Conservation (phyloP, 306 rosid genomes). For the Datisca glomerata region DNA sequence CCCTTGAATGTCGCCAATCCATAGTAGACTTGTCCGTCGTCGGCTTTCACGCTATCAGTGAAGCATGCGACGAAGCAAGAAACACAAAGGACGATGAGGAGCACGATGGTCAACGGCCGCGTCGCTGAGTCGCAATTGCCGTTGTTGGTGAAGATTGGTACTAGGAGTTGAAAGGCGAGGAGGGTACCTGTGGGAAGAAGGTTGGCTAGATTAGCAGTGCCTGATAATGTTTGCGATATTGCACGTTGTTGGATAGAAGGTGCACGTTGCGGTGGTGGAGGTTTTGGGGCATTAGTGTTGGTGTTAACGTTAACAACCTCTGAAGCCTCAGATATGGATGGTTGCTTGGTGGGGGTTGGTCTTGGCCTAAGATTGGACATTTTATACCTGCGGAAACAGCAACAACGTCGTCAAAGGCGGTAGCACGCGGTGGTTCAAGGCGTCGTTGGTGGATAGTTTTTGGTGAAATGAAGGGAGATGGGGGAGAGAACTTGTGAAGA, state of each 20-base stretch:
- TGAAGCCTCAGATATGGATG: constrained; percentile 1
- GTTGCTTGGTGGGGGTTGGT: background rate
- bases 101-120: constrained; percentile 19
- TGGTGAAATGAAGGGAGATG: too few relatives aligned
- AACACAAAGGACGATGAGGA: constrained; percentile 28
- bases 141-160: constrained; percentile 52
- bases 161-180: constrained; percentile 49
- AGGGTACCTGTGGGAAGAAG: constrained; percentile 73
- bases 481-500: too few relatives aligned
- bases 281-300: background rate
- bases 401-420: too few relatives aligned
- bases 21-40: constrained; percentile 37
- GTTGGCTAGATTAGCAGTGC: constrained; percentile 62
- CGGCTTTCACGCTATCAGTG: constrained; percentile 43
- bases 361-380: constrained; percentile 21
- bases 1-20: constrained; percentile 55
- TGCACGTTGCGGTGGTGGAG: background rate
- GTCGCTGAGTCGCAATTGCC: constrained; percentile 52
- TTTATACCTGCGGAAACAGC: too few relatives aligned
- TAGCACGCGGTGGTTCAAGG: too few relatives aligned
- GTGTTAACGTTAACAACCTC: too few relatives aligned
- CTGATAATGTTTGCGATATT: constrained; percentile 25
- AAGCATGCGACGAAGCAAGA: constrained; percentile 45
- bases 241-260: constrained; percentile 20
- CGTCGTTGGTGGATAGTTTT: too few relatives aligned